phyloP scores from a whole-genome alignment of 257 asterid species.

The Ballota nigra region DNA sequence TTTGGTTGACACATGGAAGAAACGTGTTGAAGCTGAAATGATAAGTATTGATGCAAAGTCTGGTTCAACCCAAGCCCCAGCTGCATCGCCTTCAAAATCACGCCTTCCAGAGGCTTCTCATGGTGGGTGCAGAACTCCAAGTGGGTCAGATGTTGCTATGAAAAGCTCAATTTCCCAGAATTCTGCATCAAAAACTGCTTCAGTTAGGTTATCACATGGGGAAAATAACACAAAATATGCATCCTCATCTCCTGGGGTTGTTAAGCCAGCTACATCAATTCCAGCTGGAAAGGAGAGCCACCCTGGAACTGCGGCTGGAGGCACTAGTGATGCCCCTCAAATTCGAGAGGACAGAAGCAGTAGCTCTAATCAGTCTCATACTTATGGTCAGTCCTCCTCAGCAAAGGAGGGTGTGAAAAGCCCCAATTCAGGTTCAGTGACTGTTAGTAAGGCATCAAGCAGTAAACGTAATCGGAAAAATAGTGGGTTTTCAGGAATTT shows the following conservation, averaged over 20 bases:
- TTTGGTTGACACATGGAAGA: slow-evolving; percentile 96
- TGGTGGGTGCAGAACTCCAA: slow-evolving; percentile 47
- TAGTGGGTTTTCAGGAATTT: slow-evolving; percentile 43
- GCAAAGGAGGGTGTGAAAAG: slow-evolving; percentile 67
- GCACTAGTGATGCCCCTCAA: slow-evolving; percentile 50
- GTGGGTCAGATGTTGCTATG: slow-evolving; percentile 62
- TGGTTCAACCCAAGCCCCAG: slow-evolving; percentile 52
- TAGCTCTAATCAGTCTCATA: slow-evolving; percentile 77
- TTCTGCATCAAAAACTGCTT: slow-evolving; percentile 56
- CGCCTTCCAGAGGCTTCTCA: slow-evolving; percentile 69
- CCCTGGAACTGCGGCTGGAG: slow-evolving; percentile 40
- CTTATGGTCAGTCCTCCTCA: slow-evolving; percentile 49
- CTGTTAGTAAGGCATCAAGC: slow-evolving; percentile 54
- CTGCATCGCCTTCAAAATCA: slow-evolving; percentile 72
- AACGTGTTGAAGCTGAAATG: slow-evolving; percentile 97
- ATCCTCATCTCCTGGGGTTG: slow-evolving; percentile 63
- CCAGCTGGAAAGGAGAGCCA: slow-evolving; percentile 68
- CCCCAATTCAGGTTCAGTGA: slow-evolving; percentile 43
- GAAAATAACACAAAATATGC: slow-evolving; percentile 60
- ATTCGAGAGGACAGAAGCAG: slow-evolving; percentile 76
- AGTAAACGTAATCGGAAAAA: slow-evolving; percentile 55
- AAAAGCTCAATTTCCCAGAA: slow-evolving; percentile 57
- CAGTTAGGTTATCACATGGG: slow-evolving; percentile 56
- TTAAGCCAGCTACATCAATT: slow-evolving; percentile 50
- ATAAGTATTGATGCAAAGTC: slow-evolving; percentile 64